Conservation (phyloP, 164 flowering plant genomes). For the Houttuynia cordata region DNA sequence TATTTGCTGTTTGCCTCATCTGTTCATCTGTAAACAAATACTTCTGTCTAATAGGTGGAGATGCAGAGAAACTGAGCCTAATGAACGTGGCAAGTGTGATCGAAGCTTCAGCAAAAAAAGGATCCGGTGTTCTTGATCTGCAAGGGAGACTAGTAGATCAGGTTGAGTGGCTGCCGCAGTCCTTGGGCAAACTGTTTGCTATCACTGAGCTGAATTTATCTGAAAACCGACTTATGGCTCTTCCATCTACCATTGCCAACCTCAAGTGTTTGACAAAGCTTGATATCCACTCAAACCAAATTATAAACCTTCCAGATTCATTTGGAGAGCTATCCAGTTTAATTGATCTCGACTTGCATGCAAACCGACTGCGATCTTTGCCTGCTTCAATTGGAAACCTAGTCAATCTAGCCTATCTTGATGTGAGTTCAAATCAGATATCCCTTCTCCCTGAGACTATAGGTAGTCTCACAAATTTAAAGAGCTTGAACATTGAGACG, state of each 20-base stretch:
- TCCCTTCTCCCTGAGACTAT: constrained; percentile 36
- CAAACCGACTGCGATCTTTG: constrained; percentile 39
- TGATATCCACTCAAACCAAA: constrained; percentile 56
- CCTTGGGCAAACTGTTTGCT: constrained; percentile 48
- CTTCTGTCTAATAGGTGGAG: constrained; percentile 7
- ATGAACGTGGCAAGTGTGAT: constrained; percentile 57
- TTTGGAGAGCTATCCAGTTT: constrained; percentile 44
- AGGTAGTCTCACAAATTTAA: constrained; percentile 39
- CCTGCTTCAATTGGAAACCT: constrained; percentile 48
- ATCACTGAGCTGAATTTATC: constrained; percentile 40
- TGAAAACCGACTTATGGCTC: constrained; percentile 50
- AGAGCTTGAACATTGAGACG: constrained; percentile 40
- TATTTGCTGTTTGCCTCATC: neutral
- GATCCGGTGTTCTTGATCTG: constrained; percentile 38
- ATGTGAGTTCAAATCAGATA: constrained; percentile 46
- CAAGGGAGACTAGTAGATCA: constrained; percentile 55
- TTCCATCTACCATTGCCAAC: constrained; percentile 39
- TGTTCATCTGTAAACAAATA: neutral
- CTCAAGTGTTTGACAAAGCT: constrained; percentile 44
- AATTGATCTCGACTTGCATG: constrained; percentile 43
- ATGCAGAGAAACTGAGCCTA: constrained; percentile 36
- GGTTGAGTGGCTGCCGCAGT: constrained; percentile 63
- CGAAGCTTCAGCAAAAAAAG: constrained; percentile 38
- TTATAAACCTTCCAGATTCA: constrained; percentile 50
- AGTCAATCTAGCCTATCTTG: constrained; percentile 36